Conservation (phyloP, 129 eudicot species). For the Silybum marianum region DNA sequence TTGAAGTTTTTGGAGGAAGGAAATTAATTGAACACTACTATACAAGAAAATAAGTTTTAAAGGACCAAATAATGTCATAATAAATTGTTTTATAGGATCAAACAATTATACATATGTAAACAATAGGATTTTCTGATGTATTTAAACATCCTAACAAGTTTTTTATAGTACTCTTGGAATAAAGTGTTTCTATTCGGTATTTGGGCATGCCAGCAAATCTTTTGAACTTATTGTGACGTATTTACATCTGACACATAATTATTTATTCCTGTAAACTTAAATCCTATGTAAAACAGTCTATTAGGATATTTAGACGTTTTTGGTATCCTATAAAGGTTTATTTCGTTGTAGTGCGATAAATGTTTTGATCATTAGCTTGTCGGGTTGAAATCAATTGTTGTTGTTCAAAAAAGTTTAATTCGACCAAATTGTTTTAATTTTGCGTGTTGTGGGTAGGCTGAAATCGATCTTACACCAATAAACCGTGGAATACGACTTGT, state of each 20-base stretch:
- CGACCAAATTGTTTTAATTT: not conserved
- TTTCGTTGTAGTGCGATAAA: not conserved
- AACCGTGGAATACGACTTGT: conserved; percentile 46
- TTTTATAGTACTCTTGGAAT: not conserved
- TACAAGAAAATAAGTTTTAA: not conserved
- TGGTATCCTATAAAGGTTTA: not conserved
- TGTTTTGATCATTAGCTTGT: not conserved
- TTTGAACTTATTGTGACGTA: too few relatives aligned
- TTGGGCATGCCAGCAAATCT: not conserved
- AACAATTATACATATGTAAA: not conserved
- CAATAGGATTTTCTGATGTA: not conserved
- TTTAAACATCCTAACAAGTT: not conserved
- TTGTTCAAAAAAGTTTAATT: not conserved
- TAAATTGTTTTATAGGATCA: not conserved
- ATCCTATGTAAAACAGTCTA: not conserved
- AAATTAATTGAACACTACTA: too few relatives aligned
- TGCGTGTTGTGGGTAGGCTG: conserved; percentile 28
- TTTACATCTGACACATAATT: not conserved
- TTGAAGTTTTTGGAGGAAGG: not conserved
- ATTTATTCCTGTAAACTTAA: not conserved
- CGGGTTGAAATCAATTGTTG: too few relatives aligned
- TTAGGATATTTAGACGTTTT: not conserved
- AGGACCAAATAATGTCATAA: not conserved
- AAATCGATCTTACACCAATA: conserved; percentile 45
- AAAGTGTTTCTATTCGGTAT: not conserved